phyloP scores from a whole-genome alignment of 192 early-diverging fungal species.

The Gigaspora rosea region DNA sequence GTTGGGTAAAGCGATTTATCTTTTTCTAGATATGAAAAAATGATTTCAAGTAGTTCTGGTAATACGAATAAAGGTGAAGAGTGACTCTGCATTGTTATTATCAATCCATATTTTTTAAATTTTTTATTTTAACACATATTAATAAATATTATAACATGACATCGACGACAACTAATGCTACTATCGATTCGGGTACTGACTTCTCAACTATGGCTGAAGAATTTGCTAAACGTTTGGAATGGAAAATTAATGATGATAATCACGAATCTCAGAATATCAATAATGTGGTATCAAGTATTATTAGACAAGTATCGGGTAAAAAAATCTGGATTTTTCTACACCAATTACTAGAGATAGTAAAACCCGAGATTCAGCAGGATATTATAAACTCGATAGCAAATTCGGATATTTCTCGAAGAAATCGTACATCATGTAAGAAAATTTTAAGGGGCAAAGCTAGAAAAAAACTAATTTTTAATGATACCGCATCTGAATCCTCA shows the following conservation, averaged over 20 bases:
- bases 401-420: too few species aligned
- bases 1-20: slow-evolving; percentile 10
- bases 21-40: slow-evolving; percentile 19
- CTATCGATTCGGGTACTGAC: slow-evolving; percentile 24
- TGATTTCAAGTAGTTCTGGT: slow-evolving; percentile 16
- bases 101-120: neutral
- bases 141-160: slow-evolving; percentile 29
- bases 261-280: slow-evolving; percentile 10
- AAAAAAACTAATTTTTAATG: too few species aligned
- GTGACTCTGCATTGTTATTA: slow-evolving; percentile 4
- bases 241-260: neutral
- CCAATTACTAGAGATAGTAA: too few species aligned
- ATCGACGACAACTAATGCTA: slow-evolving; percentile 22
- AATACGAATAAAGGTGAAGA: slow-evolving; percentile 4
- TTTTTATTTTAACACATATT: slow-evolving; percentile 10
- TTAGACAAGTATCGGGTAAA: too few species aligned
- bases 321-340: too few species aligned
- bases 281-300: slow-evolving; percentile 20
- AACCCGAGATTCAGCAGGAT: too few species aligned
- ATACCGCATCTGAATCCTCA: too few species aligned
- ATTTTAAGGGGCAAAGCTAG: too few species aligned
- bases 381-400: too few species aligned
- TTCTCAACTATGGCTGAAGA: slow-evolving; percentile 24
- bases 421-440: too few species aligned
- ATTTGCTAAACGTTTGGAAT: slow-evolving; percentile 12